Evolutionary conservation across 2,329 filamentous ascomycete genomes (phyloP).

Genomic region (Diaporthe sp.): DNA sequence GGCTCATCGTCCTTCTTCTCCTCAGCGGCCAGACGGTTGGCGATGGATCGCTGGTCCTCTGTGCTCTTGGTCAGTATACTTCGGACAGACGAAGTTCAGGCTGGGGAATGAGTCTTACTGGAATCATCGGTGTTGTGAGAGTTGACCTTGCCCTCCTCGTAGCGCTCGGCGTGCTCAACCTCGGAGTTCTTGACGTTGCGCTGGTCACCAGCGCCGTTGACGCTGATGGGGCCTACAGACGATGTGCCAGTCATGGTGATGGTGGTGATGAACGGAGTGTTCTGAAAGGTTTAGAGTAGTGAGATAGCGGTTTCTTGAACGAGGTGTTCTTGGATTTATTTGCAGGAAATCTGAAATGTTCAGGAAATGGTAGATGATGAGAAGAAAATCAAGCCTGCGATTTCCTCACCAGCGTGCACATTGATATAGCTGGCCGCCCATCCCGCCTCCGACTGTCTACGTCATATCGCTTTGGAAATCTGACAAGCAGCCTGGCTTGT

Average conservation of each 20-base stretch:
- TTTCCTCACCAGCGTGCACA: not conserved
- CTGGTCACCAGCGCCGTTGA: conserved; percentile 87
- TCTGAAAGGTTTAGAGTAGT: not conserved
- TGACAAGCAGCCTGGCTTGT: conserved; percentile 9
- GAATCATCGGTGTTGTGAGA: conserved; percentile 79
- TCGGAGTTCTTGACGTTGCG: conserved; percentile 72
- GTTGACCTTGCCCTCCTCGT: conserved; percentile 79
- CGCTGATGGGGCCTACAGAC: conserved; percentile 73
- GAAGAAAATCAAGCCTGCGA: not conserved
- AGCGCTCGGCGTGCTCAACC: conserved; percentile 67
- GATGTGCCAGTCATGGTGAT: conserved; percentile 61
- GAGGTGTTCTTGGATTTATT: not conserved
- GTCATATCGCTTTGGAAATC: conserved; percentile 36
- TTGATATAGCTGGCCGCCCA: conserved; percentile 40
- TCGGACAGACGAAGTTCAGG: not conserved
- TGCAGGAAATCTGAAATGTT: not conserved
- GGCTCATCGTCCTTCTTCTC: conserved; percentile 68
- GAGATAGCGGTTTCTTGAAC: not conserved
- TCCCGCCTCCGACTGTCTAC: conserved; percentile 14
- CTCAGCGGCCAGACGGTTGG: conserved; percentile 76
- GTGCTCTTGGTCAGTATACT: conserved; percentile 43
- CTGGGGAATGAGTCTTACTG: conserved; percentile 64
- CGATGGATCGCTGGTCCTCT: conserved; percentile 81
- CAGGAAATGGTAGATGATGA: conserved; percentile 12
- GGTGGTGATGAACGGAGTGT: not conserved